Evolutionary conservation across 257 asterid species (phyloP), one percentile per base, ranked within the genome.

Genomic region (Primulina eburnea): DNA sequence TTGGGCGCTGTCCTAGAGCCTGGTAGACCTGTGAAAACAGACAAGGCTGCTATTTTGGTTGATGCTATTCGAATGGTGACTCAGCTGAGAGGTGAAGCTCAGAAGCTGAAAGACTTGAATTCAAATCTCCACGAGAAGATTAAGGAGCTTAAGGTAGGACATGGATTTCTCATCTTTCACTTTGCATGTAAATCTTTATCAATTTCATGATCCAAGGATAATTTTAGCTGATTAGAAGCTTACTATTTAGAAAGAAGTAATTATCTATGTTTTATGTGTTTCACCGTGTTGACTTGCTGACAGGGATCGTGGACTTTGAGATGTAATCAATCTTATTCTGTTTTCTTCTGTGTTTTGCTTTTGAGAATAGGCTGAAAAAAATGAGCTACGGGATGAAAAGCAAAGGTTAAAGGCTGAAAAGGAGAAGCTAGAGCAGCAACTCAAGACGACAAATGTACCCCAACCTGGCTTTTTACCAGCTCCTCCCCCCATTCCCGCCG

Each of bases 301-400:
- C 20, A 30, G 8, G n/a, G 8, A 30, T 53, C 28, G 16, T 32
- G 58, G 52, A 62, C 63, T 12, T n/a, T 30, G 26, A 35, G 64
- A 10, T 32, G 28, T 21, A 18, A 43, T 26, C 64, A 60, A 32
- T 67, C 65, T 24, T 60, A 28, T 52, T n/a, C 29, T 8, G 7
- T 50, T 50, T 50, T 16, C 5, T 10, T 47, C 10, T 55, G 20
- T n/a, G 37, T 32, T 38, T 33, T 56, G 4, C 32, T 61, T 43
- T 58, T 37, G 33, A 53, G 43, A 72, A 43, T 68, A 89, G 95
- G 78, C 83, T 8, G 95, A 89, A 79, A 87, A 89, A 76, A 89
- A 75, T 26, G 96, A 89, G 76, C 89, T 86, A 37, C 88, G 96
- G 8, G 92, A 87, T 68, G 96, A 89, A 78, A 89, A 89, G 71